phyloP scores from a whole-genome alignment of 305 asterid genomes.

The Plantago coronopus region DNA sequence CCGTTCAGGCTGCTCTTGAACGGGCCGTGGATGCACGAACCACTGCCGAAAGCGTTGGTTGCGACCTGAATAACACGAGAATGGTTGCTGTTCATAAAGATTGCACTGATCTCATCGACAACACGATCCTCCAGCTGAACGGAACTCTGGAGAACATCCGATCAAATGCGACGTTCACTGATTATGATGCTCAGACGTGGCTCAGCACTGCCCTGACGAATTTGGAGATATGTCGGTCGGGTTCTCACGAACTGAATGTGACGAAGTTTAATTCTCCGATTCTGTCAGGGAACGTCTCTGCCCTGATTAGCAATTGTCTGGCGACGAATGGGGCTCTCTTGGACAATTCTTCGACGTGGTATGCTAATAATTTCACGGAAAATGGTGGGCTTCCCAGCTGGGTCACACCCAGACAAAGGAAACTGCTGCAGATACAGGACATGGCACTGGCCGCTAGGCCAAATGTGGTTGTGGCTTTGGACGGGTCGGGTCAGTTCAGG shows the following conservation, averaged over 20 bases:
- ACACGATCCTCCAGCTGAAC: conserved; percentile 47
- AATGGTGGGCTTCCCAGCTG: conserved; percentile 40
- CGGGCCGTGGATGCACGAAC: conserved; percentile 33
- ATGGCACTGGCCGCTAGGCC: conserved; percentile 28
- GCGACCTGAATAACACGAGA: conserved; percentile 24
- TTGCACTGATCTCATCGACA: conserved; percentile 42
- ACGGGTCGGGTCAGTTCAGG: conserved; percentile 55
- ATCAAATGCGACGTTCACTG: conserved; percentile 24
- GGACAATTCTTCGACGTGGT: conserved; percentile 6
- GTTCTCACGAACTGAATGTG: conserved; percentile 37
- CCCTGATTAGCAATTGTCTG: conserved; percentile 60
- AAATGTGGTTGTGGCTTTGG: conserved; percentile 42
- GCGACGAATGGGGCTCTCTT: conserved; percentile 46
- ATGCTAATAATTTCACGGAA: background rate
- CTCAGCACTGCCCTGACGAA: conserved; percentile 69
- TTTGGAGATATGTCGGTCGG: conserved; percentile 49
- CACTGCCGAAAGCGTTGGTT: conserved; percentile 27
- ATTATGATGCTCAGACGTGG: conserved; percentile 70
- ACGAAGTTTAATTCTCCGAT: conserved; percentile 37
- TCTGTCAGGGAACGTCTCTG: conserved; percentile 37
- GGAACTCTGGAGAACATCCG: conserved; percentile 31
- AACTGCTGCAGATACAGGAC: conserved; percentile 33
- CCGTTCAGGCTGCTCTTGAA: conserved; percentile 49
- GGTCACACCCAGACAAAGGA: conserved; percentile 39
- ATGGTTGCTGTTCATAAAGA: conserved; percentile 33